Percentiles rank a stretch among this genome's conserved stretches.
phyloP scores from a whole-genome alignment of 352 stramenopile genomes.

The Pythium rhizo-oryzae region DNA sequence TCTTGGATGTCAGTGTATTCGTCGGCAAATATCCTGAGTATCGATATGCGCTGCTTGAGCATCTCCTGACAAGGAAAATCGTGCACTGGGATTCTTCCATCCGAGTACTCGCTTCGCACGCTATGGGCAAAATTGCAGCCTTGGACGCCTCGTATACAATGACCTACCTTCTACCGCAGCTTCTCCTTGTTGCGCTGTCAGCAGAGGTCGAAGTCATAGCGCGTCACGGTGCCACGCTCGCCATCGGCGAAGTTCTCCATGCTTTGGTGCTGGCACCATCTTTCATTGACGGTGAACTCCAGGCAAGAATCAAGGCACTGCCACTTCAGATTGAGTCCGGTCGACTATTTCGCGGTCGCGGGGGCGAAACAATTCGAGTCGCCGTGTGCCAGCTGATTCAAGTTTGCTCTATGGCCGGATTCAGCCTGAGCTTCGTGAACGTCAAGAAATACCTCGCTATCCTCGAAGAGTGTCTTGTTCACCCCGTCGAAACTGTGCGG shows the following conservation, averaged over 20 bases:
- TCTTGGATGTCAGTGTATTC: conserved; percentile 89
- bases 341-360: conserved; percentile 95
- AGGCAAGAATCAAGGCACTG: conserved; percentile 70
- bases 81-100: conserved; percentile 96
- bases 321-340: conserved; percentile 93
- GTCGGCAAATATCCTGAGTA: conserved; percentile 93
- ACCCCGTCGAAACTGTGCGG: conserved; percentile 94
- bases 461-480: conserved; percentile 92
- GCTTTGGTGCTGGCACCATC: conserved; percentile 50
- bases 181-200: conserved; percentile 82
- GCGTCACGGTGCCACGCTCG: conserved; percentile 94
- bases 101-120: conserved; percentile 83
- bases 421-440: conserved; percentile 58
- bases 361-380: conserved; percentile 94
- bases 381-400: conserved; percentile 96
- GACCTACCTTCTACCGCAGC: conserved; percentile 74
- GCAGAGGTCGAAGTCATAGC: conserved; percentile 89
- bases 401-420: conserved; percentile 69
- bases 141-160: conserved; percentile 83
- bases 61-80: conserved; percentile 90
- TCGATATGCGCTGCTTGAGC: conserved; percentile 78
- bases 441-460: conserved; percentile 81
- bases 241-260: conserved; percentile 84
- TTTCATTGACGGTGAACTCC: conserved; percentile 72
- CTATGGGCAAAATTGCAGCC: conserved; percentile 83